phyloP scores from a whole-genome alignment of 768 basidiomycete species.

The Russula griseocarnosa region DNA sequence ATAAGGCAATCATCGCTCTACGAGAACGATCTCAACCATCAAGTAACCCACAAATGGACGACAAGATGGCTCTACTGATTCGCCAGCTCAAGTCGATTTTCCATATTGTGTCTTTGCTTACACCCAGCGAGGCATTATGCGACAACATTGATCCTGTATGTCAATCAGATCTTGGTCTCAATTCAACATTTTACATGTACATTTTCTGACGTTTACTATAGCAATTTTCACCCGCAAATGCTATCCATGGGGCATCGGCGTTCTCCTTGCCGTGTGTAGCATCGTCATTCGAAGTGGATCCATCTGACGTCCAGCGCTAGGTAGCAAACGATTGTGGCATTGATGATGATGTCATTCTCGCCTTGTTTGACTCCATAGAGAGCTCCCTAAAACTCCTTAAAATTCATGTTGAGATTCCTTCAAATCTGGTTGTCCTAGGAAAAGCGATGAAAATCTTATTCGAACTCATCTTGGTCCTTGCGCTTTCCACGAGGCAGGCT shows the following conservation, averaged over 20 bases:
- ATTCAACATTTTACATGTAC: neutral
- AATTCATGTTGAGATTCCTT: neutral
- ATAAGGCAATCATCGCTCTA: neutral
- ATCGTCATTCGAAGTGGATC: neutral
- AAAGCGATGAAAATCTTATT: conserved; percentile 17
- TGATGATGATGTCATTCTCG: conserved; percentile 3
- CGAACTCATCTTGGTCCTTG: conserved; percentile 9
- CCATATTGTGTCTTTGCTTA: conserved; percentile 7
- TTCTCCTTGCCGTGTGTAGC: conserved; percentile 13
- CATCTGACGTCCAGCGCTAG: neutral
- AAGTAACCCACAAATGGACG: neutral
- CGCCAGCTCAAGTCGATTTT: neutral
- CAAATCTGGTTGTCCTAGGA: neutral
- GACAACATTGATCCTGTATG: conserved; percentile 9
- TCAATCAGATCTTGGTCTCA: neutral
- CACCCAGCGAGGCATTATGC: neutral
- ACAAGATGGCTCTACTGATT: neutral
- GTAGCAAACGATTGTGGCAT: neutral
- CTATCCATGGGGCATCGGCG: neutral
- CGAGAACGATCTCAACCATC: neutral
- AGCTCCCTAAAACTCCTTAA: conserved; percentile 2
- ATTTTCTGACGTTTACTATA: neutral
- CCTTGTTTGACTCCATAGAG: conserved; percentile 8
- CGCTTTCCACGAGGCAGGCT: neutral
- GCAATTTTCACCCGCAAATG: conserved; percentile 8